phyloP scores from a whole-genome alignment of 1,139 yeast species.

The Pneumocystis jirovecii region DNA sequence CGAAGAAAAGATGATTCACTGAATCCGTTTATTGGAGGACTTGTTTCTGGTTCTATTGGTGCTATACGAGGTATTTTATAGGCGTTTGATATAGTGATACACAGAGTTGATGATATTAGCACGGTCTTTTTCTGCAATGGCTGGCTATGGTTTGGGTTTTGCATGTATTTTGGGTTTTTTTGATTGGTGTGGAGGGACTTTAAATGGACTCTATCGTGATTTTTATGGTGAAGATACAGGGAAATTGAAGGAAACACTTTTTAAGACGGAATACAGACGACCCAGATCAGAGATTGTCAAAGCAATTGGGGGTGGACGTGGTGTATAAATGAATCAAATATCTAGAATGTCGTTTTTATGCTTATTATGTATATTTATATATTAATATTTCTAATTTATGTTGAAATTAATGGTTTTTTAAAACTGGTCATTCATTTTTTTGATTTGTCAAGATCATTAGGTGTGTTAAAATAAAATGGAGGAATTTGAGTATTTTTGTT shows the following conservation, averaged over 20 bases:
- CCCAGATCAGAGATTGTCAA: constrained; percentile 9
- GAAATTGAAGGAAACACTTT: constrained; percentile 5
- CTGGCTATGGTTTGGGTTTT: constrained; percentile 31
- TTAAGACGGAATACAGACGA: constrained; percentile 9
- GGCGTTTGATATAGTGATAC: neutral
- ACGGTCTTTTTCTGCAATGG: constrained; percentile 29
- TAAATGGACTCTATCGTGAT: constrained; percentile 8
- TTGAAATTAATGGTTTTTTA: no score
- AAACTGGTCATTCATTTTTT: no score
- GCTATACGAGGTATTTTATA: constrained; percentile 24
- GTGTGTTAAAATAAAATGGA: no score
- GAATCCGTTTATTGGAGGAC: constrained; percentile 38
- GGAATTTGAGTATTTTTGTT: no score
- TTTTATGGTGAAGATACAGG: constrained; percentile 4
- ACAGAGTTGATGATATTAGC: neutral
- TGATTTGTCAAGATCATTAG: no score
- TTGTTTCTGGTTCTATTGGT: constrained; percentile 33
- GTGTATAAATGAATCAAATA: neutral
- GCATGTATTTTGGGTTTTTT: constrained; percentile 28
- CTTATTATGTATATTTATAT: no score
- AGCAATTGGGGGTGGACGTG: constrained; percentile 3
- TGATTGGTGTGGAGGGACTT: constrained; percentile 12
- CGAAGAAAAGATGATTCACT: constrained; percentile 32
- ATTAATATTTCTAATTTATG: no score
- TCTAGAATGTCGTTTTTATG: neutral